Percentiles rank a stretch among this genome's conserved stretches.
Conservation (phyloP, 2,329 filamentous ascomycete genomes). For the Beauveria australis region DNA sequence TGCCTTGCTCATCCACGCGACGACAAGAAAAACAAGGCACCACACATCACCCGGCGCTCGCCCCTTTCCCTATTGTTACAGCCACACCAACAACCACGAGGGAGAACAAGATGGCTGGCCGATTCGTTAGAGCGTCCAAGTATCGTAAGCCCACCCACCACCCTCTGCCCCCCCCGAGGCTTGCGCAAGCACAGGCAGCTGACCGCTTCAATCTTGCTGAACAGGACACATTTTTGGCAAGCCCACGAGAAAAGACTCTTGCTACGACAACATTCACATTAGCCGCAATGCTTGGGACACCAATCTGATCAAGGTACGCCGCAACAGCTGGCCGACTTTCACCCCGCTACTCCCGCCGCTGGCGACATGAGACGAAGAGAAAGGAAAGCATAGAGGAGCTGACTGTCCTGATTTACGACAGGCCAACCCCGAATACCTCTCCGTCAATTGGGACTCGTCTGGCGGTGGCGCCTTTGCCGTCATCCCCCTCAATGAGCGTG, state of each 20-base stretch:
- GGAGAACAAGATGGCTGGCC: constrained; percentile 43
- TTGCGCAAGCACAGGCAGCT: constrained; percentile 13
- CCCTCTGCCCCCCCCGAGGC: constrained; percentile 9
- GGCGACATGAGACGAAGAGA: neutral
- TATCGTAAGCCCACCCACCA: constrained; percentile 45
- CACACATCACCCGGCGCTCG: neutral
- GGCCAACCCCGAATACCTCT: constrained; percentile 92
- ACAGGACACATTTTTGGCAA: constrained; percentile 97
- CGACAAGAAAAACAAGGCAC: neutral
- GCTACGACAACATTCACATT: constrained; percentile 96
- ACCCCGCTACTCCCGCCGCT: neutral
- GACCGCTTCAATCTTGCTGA: constrained; percentile 9
- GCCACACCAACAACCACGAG: neutral
- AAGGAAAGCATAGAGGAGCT: constrained; percentile 2
- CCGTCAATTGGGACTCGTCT: constrained; percentile 97
- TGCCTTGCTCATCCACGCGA: neutral
- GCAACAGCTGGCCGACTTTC: constrained; percentile 11
- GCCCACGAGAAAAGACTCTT: constrained; percentile 90
- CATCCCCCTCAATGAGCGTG: constrained; percentile 80
- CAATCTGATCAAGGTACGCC: constrained; percentile 84
- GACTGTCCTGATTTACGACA: constrained; percentile 30
- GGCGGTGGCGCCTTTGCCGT: constrained; percentile 96
- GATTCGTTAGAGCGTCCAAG: constrained; percentile 61
- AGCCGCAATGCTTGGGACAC: constrained; percentile 99
- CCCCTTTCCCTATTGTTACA: neutral